These are phyloP conservation scores for Diplodia mutila DNA, from an alignment of 2,329 filamentous ascomycete species.

Conservation along the genomic window DNA sequence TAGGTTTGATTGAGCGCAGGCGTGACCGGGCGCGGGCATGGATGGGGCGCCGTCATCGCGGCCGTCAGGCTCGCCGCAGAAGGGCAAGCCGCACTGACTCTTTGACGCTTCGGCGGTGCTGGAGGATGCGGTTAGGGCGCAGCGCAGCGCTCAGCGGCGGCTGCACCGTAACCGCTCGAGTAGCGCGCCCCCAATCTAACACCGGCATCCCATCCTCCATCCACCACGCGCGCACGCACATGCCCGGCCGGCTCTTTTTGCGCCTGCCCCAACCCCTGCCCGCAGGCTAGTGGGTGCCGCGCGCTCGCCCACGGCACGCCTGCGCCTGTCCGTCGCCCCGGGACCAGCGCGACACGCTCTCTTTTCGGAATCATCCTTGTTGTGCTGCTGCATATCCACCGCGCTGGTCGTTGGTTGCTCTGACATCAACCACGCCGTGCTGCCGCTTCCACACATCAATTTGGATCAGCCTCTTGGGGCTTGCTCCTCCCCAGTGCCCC, in stretches of 20 bases:
- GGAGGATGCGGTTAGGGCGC: conserved; percentile 23
- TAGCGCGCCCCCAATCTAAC: conserved; percentile 24
- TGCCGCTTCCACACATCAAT: conserved; percentile 32
- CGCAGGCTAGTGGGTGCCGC: conserved; percentile 19
- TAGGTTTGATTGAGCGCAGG: conserved; percentile 17
- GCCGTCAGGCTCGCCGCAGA: conserved; percentile 21
- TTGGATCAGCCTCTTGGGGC: conserved; percentile 46
- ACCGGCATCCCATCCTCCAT: conserved; percentile 24
- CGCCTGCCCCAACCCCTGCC: conserved; percentile 19
- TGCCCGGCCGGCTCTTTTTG: conserved; percentile 24
- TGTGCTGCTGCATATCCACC: conserved; percentile 26
- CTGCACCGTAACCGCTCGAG: conserved; percentile 21
- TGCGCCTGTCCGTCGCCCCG: conserved; percentile 20
- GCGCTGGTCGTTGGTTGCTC: conserved; percentile 26
- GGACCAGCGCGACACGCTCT: conserved; percentile 21
- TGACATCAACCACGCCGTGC: conserved; percentile 27
- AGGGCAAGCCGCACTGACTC: conserved; percentile 23
- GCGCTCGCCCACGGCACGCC: conserved; percentile 19
- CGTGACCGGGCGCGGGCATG: conserved; percentile 18
- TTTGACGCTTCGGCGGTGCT: conserved; percentile 22
- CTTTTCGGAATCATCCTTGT: conserved; percentile 25
- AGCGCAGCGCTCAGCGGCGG: conserved; percentile 20
- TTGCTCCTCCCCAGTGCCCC: conserved; percentile 24
- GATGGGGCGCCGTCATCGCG: conserved; percentile 21
- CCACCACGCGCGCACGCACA: conserved; percentile 24